Conservation (phyloP, 345 rosid genomes). For the Heritiera fomes region DNA sequence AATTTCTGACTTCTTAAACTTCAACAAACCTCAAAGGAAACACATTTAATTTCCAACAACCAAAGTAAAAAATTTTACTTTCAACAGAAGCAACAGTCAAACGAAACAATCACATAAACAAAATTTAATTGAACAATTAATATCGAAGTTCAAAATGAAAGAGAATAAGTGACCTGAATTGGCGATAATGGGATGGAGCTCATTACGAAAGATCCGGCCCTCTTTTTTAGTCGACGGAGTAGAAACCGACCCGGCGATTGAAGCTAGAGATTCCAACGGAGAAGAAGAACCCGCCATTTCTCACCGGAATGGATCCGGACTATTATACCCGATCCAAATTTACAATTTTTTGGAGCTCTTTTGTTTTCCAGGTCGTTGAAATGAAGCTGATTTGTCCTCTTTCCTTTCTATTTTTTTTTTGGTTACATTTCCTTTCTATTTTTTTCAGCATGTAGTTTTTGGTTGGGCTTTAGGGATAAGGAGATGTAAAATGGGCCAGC, state of each 20-base stretch:
- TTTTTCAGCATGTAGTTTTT: background rate
- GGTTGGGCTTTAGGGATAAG: background rate
- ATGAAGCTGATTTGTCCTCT: background rate
- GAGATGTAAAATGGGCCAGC: background rate
- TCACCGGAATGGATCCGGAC: constrained; percentile 31
- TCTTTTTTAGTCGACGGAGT: constrained; percentile 66
- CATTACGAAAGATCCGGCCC: constrained; percentile 73
- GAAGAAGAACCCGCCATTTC: constrained; percentile 52
- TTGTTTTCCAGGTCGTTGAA: background rate
- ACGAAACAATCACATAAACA: background rate
- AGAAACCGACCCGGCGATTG: constrained; percentile 59
- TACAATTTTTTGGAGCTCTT: background rate
- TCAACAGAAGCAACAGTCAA: background rate
- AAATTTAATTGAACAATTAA: background rate
- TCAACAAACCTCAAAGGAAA: background rate
- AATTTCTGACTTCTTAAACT: background rate
- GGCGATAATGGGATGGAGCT: constrained; percentile 51
- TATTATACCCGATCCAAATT: constrained; percentile 8
- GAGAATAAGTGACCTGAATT: constrained; percentile 44
- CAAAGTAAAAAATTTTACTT: background rate
- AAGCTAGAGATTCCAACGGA: constrained; percentile 43
- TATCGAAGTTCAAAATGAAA: background rate
- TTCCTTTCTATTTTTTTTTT: no score
- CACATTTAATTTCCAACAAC: background rate
- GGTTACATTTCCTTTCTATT: no score